These are phyloP conservation scores for Shiraia bambusicola DNA, from an alignment of 2,329 filamentous ascomycete genomes.

Conservation along the genomic window DNA sequence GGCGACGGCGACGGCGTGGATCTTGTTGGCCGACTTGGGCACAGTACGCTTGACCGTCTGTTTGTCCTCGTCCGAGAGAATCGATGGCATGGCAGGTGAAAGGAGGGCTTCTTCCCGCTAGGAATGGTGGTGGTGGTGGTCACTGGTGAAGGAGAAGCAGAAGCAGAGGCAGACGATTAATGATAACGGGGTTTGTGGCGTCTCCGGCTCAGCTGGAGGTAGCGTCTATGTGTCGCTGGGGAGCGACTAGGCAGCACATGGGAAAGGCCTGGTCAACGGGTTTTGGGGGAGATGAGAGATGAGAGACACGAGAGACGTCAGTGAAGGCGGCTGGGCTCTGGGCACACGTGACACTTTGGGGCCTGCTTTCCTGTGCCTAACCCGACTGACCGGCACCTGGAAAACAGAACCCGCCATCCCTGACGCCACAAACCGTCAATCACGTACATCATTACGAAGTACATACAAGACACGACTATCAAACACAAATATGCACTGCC, in stretches of 20 bases:
- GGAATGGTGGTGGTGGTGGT: conserved; percentile 13
- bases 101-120: conserved; percentile 9
- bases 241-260: conserved; percentile 33
- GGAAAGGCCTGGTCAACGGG: background rate
- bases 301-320: conserved; percentile 26
- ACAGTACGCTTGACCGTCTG: conserved; percentile 93
- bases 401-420: conserved; percentile 7
- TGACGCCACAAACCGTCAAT: no score
- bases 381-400: conserved; percentile 21
- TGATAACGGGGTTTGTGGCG: conserved; percentile 6
- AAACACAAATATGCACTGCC: no score
- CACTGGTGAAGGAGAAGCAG: conserved; percentile 7
- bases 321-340: conserved; percentile 22
- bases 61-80: conserved; percentile 91
- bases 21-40: conserved; percentile 94
- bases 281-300: conserved; percentile 1
- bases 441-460: no score
- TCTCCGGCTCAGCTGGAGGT: conserved; percentile 33
- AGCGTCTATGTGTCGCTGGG: conserved; percentile 12
- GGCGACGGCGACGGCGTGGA: conserved; percentile 90
- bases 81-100: conserved; percentile 53
- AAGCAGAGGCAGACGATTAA: no score
- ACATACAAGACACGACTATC: no score
- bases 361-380: background rate
- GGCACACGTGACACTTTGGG: no score